These are phyloP conservation scores for Vitis riparia DNA, from an alignment of 164 flowering plant species.

Conservation along the genomic window DNA sequence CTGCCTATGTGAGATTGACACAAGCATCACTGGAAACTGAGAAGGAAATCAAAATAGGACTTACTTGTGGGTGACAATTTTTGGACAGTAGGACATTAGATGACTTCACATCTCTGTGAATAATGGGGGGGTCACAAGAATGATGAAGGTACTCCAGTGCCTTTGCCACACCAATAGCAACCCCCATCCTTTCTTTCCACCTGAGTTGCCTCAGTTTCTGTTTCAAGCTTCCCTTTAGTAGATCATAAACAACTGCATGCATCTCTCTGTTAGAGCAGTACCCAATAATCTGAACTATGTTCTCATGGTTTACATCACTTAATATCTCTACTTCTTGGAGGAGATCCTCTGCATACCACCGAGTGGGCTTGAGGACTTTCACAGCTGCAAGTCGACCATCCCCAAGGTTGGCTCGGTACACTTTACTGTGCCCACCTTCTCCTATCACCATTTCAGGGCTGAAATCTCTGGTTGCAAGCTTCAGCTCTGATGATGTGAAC, in stretches of 20 bases:
- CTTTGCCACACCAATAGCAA: conserved; percentile 49
- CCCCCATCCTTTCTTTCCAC: conserved; percentile 39
- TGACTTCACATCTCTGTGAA: conserved; percentile 46
- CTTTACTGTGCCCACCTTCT: conserved; percentile 31
- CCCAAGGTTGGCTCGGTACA: conserved; percentile 32
- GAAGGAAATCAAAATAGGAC: background rate
- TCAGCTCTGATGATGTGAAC: conserved; percentile 33
- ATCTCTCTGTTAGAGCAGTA: conserved; percentile 32
- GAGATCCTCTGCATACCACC: conserved; percentile 24
- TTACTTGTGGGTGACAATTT: conserved; percentile 38
- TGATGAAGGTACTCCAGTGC: conserved; percentile 46
- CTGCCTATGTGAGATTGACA: background rate
- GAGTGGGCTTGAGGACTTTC: conserved; percentile 29
- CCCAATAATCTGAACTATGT: conserved; percentile 39
- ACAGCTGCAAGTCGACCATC: conserved; percentile 38
- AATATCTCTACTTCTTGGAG: conserved; percentile 40
- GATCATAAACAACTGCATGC: conserved; percentile 38
- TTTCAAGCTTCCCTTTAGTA: conserved; percentile 29
- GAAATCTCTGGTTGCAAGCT: conserved; percentile 33
- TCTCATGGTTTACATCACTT: conserved; percentile 33
- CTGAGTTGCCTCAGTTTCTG: conserved; percentile 24
- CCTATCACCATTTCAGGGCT: conserved; percentile 35
- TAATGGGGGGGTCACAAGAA: conserved; percentile 39
- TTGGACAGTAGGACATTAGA: conserved; percentile 45
- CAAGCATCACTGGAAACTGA: background rate